Evolutionary conservation across 768 basidiomycete genomes (phyloP), one percentile per base, ranked within the genome.

Genomic region (Cyclocybe cylindracea): DNA sequence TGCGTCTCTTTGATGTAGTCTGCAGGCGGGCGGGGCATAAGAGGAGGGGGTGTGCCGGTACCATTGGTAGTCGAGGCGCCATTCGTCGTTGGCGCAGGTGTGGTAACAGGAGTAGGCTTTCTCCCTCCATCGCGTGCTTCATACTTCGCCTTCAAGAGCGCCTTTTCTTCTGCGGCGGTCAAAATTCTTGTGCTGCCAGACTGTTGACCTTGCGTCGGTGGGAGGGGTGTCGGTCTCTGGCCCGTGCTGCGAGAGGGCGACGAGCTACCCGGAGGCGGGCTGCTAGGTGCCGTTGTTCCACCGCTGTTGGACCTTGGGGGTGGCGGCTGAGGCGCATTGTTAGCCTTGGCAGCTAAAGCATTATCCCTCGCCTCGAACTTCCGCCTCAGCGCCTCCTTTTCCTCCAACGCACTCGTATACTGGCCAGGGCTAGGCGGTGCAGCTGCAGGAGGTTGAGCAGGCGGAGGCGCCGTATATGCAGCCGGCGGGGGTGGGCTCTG

Each of bases 1-100:
- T 81, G 85, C 13, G 90, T 92, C 70, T 92, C 87, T 56, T 86
- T 82, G 54, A 93, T 90, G 64, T 92, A 92, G 48, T 88, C 85
- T 5, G 66, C 82, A 7, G 90, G 91, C 1, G 90, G 91, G 45
- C 85, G 83, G 2, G 90, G 91, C 74, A 79, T 71, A 54, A 92
- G 70, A 7, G 90, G 89, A 1, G 89, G 89, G 0, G 87, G 90
- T 0, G 78, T 67, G 0, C 74, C 72, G 32, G 60, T 40, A 7
- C 49, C 24, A n/a, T 51, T 53, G 33, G 48, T 43, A n/a, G 60
- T 54, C 9, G 62, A 55, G 24, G 62, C 51, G 32, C 58, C 40
- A 48, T 55, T 55, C 50, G 42, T 47, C 47, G 31, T 49, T 47
- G 29, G 42, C 10, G 24, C 16, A 16, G 40, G n/a, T 2, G 53